Conservation (phyloP, 345 rosid species). For the Isatis tinctoria region DNA sequence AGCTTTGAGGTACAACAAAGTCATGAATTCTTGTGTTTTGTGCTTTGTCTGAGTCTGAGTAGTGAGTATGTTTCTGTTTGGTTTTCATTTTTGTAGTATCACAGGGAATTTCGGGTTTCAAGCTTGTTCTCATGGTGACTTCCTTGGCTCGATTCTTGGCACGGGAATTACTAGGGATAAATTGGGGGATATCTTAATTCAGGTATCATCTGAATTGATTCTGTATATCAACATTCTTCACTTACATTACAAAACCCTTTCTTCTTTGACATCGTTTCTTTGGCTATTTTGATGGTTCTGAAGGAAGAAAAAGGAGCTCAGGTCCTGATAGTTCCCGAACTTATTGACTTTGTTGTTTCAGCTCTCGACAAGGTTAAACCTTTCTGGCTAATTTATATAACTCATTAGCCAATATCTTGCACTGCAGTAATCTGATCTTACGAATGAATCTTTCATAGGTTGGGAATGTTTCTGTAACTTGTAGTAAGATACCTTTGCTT, state of each 20-base stretch:
- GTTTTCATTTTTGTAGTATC: constrained; percentile 40
- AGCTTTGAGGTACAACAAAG: constrained; percentile 53
- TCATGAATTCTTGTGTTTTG: constrained; percentile 10
- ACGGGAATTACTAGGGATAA: constrained; percentile 83
- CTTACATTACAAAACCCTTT: not conserved
- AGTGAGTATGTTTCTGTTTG: not conserved
- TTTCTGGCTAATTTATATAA: not conserved
- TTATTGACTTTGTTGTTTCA: constrained; percentile 66
- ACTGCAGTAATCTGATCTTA: not conserved
- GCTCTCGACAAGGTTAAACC: constrained; percentile 70
- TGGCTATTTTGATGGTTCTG: constrained; percentile 8
- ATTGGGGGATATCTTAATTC: constrained; percentile 85
- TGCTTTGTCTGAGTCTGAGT: not conserved
- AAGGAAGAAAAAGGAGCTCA: constrained; percentile 93
- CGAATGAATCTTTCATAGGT: constrained; percentile 44
- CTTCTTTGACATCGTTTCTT: not conserved
- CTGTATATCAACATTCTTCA: not conserved
- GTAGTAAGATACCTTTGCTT: constrained; percentile 70
- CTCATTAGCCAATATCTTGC: not conserved
- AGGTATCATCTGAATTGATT: constrained; percentile 45
- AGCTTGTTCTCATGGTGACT: constrained; percentile 87
- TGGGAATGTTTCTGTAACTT: constrained; percentile 78
- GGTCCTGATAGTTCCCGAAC: constrained; percentile 77
- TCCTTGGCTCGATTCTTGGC: constrained; percentile 90
- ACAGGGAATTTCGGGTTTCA: constrained; percentile 76